phyloP scores from a whole-genome alignment of 345 rosid species.

The Hirschfeldia incana region DNA sequence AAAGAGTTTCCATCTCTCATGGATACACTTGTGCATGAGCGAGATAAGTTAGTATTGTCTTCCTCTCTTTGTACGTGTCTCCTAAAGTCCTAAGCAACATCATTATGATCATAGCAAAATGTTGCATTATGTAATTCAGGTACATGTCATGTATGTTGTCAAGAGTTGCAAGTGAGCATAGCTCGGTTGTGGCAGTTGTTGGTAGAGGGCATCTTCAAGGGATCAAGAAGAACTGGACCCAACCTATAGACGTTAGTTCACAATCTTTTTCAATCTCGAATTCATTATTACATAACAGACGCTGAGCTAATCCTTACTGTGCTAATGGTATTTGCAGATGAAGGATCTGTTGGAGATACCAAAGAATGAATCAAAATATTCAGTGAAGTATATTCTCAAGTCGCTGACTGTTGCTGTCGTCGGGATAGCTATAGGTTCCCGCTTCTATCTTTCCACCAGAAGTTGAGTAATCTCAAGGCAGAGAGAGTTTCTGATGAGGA shows the following conservation, averaged over 20 bases:
- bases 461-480: constrained; percentile 34
- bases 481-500: constrained; percentile 15
- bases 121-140: constrained; percentile 45
- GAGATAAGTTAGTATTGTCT: constrained; percentile 75
- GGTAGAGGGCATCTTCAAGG: constrained; percentile 94
- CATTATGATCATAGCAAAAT: not conserved
- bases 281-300: not conserved
- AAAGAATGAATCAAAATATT: constrained; percentile 39
- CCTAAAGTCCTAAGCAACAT: not conserved
- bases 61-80: not conserved
- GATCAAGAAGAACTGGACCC: constrained; percentile 81
- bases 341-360: constrained; percentile 65
- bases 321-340: constrained; percentile 41
- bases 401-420: constrained; percentile 56
- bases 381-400: constrained; percentile 47
- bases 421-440: constrained; percentile 64
- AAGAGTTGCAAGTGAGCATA: constrained; percentile 62
- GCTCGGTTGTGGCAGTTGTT: constrained; percentile 82
- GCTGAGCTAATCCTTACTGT: not conserved
- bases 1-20: constrained; percentile 85
- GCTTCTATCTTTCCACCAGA: constrained; percentile 52
- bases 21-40: constrained; percentile 93
- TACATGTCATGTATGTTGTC: constrained; percentile 71
- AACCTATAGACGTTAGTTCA: constrained; percentile 61
- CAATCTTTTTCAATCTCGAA: not conserved